Percentiles rank a stretch among this genome's conserved stretches.
These are phyloP conservation scores for Diophrys sp. DNA, from an alignment of 73 alveolate species.

Conservation along the genomic window DNA sequence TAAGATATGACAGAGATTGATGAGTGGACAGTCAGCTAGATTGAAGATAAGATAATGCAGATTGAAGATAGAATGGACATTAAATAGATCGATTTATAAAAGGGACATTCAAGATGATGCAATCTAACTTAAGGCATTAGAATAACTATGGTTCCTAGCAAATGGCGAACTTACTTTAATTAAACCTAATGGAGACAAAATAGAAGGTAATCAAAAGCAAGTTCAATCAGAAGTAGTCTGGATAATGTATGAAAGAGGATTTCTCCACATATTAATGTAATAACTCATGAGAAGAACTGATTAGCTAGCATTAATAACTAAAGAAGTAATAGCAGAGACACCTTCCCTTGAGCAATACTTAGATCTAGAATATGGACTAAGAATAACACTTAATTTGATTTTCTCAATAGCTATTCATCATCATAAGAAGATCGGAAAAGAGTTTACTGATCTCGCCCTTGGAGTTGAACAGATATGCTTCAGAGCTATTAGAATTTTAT, in stretches of 20 bases:
- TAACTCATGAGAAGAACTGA: not conserved
- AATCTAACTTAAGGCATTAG: not conserved
- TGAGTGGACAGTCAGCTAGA: too few relatives aligned
- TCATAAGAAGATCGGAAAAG: conserved; percentile 11
- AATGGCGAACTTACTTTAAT: not conserved
- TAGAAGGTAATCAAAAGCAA: not conserved
- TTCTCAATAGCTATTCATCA: conserved; percentile 4
- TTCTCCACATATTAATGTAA: not conserved
- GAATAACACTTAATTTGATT: conserved; percentile 14
- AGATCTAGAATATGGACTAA: conserved; percentile 7
- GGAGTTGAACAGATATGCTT: conserved; percentile 38
- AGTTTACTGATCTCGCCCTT: conserved; percentile 4
- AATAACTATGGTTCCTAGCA: not conserved
- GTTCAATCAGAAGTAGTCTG: too few relatives aligned
- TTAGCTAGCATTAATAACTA: not conserved
- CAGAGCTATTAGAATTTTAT: too few relatives aligned
- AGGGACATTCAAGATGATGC: not conserved
- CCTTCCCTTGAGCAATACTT: not conserved
- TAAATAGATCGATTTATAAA: too few relatives aligned
- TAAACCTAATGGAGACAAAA: too few relatives aligned
- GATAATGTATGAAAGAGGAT: not conserved
- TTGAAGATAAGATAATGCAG: too few relatives aligned
- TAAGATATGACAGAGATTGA: not conserved
- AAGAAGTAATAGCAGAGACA: not conserved
- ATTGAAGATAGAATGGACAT: too few relatives aligned